Evolutionary conservation across 73 alveolate genomes (phyloP).

Genomic region (Tetrahymena borealis): DNA sequence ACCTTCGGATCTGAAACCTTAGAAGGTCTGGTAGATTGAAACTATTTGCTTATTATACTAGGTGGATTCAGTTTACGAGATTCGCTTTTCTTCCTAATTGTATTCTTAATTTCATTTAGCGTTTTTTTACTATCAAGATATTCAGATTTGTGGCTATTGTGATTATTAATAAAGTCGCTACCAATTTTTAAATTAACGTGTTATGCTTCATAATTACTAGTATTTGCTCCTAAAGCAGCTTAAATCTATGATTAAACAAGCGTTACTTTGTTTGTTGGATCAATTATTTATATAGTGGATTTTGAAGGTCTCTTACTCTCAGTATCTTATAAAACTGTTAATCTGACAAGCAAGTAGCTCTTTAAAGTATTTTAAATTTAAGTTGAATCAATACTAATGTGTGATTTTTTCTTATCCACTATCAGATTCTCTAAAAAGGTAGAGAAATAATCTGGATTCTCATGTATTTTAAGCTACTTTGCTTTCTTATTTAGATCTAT

Average conservation of each 20-base stretch:
- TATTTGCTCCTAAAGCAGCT: too few relatives aligned
- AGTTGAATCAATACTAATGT: neutral
- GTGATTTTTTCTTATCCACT: neutral
- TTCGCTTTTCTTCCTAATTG: neutral
- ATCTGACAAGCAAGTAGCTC: neutral
- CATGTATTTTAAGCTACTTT: neutral
- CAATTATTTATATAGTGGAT: too few relatives aligned
- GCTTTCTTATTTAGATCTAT: neutral
- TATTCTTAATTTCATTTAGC: neutral
- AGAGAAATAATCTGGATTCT: neutral
- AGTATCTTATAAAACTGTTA: neutral
- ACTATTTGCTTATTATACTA: neutral
- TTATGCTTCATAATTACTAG: too few relatives aligned
- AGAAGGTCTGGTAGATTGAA: neutral
- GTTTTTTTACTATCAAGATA: neutral
- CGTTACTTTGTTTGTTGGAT: too few relatives aligned
- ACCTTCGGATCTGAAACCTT: neutral
- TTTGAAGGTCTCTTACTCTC: too few relatives aligned
- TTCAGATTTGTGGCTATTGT: neutral
- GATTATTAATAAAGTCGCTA: too few relatives aligned
- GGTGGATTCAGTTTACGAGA: neutral
- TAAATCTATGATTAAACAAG: too few relatives aligned
- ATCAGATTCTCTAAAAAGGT: neutral
- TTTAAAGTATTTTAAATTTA: neutral
- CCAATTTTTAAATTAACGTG: too few relatives aligned